Evolutionary conservation across 305 asterid species (phyloP).

Genomic region (Fraxinus velutina): DNA sequence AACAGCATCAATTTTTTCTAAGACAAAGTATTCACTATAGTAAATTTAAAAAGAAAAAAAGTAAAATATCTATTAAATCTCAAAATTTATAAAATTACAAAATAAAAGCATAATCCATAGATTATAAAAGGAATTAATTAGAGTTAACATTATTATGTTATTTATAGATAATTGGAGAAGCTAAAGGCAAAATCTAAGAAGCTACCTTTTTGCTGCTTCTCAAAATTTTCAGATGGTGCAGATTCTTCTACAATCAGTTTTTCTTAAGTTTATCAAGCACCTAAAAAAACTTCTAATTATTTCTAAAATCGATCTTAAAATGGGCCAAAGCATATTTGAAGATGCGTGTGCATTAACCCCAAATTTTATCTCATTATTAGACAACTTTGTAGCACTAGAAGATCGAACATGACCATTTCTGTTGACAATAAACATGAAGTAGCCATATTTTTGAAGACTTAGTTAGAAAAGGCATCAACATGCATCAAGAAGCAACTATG

Average conservation of each 20-base stretch:
- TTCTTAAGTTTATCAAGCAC: not conserved
- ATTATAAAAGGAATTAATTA: not conserved
- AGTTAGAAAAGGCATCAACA: not conserved
- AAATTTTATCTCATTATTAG: not conserved
- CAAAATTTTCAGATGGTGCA: not conserved
- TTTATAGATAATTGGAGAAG: not conserved
- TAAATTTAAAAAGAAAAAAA: not conserved
- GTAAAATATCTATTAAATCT: not conserved
- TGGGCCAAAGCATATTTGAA: not conserved
- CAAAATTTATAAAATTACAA: not conserved
- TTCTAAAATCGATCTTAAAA: not conserved
- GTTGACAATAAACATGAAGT: not conserved
- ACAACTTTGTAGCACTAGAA: not conserved
- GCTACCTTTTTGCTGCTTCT: not conserved
- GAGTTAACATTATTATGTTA: not conserved
- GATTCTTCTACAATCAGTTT: not conserved
- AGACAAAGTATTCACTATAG: not conserved
- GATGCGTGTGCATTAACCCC: not conserved
- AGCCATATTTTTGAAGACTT: not conserved
- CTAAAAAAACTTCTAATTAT: not conserved
- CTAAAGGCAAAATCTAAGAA: not conserved
- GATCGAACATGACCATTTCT: not conserved
- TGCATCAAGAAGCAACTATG: not conserved
- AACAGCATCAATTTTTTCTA: not conserved
- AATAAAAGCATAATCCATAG: not conserved